These are phyloP conservation scores for Fusarium newnesense DNA, from an alignment of 2,329 filamentous ascomycete species.

Conservation along the genomic window DNA sequence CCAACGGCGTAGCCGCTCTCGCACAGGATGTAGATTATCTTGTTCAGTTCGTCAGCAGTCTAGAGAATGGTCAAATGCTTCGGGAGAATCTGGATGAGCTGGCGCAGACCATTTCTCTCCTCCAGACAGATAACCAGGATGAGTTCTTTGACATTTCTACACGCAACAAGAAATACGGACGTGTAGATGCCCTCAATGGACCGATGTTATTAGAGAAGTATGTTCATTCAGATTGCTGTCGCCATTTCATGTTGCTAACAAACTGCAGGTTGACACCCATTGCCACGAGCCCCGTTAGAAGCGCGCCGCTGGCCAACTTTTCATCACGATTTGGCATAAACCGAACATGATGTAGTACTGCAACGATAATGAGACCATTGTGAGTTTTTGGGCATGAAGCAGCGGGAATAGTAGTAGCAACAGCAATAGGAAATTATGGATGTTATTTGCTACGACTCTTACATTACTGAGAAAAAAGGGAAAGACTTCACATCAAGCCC, in stretches of 20 bases:
- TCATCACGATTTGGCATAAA: slow-evolving; percentile 79
- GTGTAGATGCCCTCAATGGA: slow-evolving; percentile 91
- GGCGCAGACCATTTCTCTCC: slow-evolving; percentile 88
- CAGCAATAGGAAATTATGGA: not conserved
- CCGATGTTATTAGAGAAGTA: slow-evolving; percentile 93
- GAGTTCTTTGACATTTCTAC: slow-evolving; percentile 95
- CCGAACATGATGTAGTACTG: slow-evolving; percentile 43
- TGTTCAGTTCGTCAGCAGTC: slow-evolving; percentile 83
- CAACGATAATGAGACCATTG: slow-evolving; percentile 5
- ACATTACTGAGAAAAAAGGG: not conserved
- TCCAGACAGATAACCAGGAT: slow-evolving; percentile 90
- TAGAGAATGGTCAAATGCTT: slow-evolving; percentile 87
- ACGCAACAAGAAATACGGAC: slow-evolving; percentile 91
- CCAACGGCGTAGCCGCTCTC: slow-evolving; percentile 83
- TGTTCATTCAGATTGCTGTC: slow-evolving; percentile 34
- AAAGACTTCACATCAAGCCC: too few relatives aligned
- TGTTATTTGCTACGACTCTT: not conserved
- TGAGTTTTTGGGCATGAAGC: not conserved
- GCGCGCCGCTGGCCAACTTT: slow-evolving; percentile 75
- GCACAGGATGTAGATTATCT: slow-evolving; percentile 87
- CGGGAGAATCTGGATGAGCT: slow-evolving; percentile 91
- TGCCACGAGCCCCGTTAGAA: slow-evolving; percentile 66
- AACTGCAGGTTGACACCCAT: slow-evolving; percentile 70
- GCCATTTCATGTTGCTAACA: slow-evolving; percentile 1
- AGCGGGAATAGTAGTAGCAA: not conserved